A percentile compares a stretch with the other conserved stretches of the same genome.
Conservation (phyloP, 2,329 filamentous ascomycete species). For the Aciculosporium take region DNA sequence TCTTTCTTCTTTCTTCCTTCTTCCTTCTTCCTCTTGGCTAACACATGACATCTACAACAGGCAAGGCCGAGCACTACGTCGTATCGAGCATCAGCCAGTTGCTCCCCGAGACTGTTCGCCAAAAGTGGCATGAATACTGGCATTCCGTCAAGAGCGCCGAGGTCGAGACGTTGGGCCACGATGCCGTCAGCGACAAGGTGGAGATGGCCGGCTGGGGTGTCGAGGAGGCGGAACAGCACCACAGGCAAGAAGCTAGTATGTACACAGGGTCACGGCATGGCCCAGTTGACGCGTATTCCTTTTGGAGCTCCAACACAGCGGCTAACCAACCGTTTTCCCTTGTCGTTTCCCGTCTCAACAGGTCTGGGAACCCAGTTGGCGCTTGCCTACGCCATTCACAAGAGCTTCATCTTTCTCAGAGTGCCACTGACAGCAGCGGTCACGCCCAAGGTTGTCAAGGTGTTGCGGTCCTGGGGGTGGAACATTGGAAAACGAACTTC, state of each 20-base stretch:
- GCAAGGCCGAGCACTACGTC: constrained; percentile 51
- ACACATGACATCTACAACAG: constrained; percentile 19
- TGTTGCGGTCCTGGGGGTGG: constrained; percentile 79
- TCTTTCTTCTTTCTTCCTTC: no score
- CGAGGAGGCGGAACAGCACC: constrained; percentile 45
- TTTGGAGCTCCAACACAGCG: background rate
- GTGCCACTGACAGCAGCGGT: constrained; percentile 83
- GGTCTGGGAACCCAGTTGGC: constrained; percentile 69
- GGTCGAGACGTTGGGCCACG: constrained; percentile 26
- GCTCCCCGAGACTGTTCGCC: constrained; percentile 45
- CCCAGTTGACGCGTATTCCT: background rate
- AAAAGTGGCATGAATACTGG: constrained; percentile 36
- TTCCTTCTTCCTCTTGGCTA: no score
- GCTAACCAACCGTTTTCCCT: constrained; percentile 10
- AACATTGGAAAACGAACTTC: constrained; percentile 65
- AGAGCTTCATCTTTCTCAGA: constrained; percentile 92
- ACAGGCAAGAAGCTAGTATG: constrained; percentile 61
- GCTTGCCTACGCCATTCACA: constrained; percentile 92
- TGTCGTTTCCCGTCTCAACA: constrained; percentile 15
- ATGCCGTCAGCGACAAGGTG: constrained; percentile 29
- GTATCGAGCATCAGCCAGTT: constrained; percentile 43
- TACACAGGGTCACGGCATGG: constrained; percentile 14
- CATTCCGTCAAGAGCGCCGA: constrained; percentile 32
- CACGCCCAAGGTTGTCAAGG: constrained; percentile 87
- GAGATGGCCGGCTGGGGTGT: constrained; percentile 46